Evolutionary conservation across 1,284 basidiomycete species (phyloP).

Genomic region (Ceratobasidium sp.): DNA sequence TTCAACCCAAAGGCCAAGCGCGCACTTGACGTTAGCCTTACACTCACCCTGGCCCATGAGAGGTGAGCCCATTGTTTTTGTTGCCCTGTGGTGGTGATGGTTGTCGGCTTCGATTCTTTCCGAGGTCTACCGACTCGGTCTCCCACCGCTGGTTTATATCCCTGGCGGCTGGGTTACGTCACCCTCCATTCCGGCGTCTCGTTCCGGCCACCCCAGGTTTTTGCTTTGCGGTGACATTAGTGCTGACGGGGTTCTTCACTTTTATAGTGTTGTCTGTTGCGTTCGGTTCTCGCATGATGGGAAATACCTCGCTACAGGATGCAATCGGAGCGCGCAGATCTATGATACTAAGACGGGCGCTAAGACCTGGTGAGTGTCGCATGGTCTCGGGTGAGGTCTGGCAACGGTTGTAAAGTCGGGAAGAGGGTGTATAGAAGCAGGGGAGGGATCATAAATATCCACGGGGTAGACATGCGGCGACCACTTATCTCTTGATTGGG

Average conservation of each 20-base stretch:
- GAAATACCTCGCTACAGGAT: conserved; percentile 87
- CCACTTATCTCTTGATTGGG: neutral
- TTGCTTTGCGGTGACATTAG: neutral
- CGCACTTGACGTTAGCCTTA: conserved; percentile 83
- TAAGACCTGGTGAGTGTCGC: conserved; percentile 76
- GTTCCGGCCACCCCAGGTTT: neutral
- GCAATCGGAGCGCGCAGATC: conserved; percentile 89
- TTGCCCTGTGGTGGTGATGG: conserved; percentile 1
- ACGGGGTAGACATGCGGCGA: neutral
- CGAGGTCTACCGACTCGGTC: neutral
- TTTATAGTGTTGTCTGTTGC: conserved; percentile 83
- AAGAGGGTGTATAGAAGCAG: neutral
- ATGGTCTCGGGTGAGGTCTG: too few species aligned
- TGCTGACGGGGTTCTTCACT: conserved; percentile 25
- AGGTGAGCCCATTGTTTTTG: conserved; percentile 63
- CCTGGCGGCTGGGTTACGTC: conserved; percentile 16
- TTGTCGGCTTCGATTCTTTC: conserved; percentile 20
- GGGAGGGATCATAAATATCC: neutral
- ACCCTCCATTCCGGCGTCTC: conserved; percentile 16
- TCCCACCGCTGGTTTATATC: neutral
- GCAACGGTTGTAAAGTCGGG: neutral
- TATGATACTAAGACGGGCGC: conserved; percentile 86
- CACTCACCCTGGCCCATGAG: conserved; percentile 92
- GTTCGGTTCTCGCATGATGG: conserved; percentile 91
- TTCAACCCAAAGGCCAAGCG: conserved; percentile 88